phyloP scores from a whole-genome alignment of 768 basidiomycete species.

The Tricholoma saponaceum region DNA sequence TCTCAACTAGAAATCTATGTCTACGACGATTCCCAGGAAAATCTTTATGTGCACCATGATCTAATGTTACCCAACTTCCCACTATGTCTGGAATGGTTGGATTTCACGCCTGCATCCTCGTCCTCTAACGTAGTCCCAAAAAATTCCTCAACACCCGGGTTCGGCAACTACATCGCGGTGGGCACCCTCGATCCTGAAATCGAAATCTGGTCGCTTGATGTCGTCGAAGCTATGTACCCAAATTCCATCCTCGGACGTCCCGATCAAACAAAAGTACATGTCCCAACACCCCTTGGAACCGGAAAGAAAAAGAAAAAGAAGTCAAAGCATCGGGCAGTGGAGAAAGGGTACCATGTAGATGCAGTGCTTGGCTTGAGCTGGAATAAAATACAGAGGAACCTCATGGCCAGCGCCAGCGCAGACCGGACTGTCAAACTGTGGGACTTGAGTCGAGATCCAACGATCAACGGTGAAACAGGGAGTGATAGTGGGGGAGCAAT shows the following conservation, averaged over 20 bases:
- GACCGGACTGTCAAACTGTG: slow-evolving; percentile 96
- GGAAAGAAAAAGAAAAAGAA: slow-evolving; percentile 97
- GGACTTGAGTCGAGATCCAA: slow-evolving; percentile 79
- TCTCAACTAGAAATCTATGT: slow-evolving; percentile 95
- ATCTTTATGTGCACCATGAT: slow-evolving; percentile 95
- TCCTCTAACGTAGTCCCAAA: slow-evolving; percentile 27
- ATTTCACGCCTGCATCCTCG: slow-evolving; percentile 76
- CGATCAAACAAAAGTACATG: slow-evolving; percentile 74
- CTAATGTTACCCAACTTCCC: slow-evolving; percentile 97
- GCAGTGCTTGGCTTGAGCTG: slow-evolving; percentile 91
- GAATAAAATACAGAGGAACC: slow-evolving; percentile 86
- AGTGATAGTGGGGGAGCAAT: slow-evolving; percentile 62
- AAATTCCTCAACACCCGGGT: slow-evolving; percentile 26
- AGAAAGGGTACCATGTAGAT: slow-evolving; percentile 81
- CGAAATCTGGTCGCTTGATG: slow-evolving; percentile 96
- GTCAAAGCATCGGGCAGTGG: slow-evolving; percentile 56
- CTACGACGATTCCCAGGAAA: slow-evolving; percentile 89
- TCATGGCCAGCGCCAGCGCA: slow-evolving; percentile 89
- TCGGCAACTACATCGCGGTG: slow-evolving; percentile 92
- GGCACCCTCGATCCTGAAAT: slow-evolving; percentile 97
- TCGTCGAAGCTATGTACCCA: slow-evolving; percentile 92
- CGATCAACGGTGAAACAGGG: slow-evolving; percentile 26
- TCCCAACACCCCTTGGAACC: slow-evolving; percentile 78
- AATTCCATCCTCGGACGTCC: slow-evolving; percentile 88
- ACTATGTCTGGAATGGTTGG: slow-evolving; percentile 98